Conservation (phyloP, 1,284 basidiomycete species). For the Testicularia cyperi region DNA sequence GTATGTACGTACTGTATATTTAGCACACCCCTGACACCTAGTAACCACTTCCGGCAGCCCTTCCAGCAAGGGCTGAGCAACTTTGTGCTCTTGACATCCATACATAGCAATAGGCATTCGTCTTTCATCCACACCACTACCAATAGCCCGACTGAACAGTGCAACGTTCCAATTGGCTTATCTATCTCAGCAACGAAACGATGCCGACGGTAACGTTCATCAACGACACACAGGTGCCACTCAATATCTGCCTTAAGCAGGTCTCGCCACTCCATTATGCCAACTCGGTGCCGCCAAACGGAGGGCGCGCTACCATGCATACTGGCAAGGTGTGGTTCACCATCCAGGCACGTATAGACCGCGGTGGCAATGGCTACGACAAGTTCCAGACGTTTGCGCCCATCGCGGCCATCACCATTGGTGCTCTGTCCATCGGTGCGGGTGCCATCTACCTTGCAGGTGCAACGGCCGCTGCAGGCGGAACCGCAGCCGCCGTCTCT, state of each 20-base stretch:
- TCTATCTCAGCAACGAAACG: too few relatives aligned
- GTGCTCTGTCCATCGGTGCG: conserved; percentile 35
- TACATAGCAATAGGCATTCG: too few relatives aligned
- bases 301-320: conserved; percentile 29
- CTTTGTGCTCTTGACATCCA: too few relatives aligned
- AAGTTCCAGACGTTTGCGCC: conserved; percentile 45
- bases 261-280: conserved; percentile 49
- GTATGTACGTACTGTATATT: too few relatives aligned
- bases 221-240: conserved; percentile 49
- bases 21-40: too few relatives aligned
- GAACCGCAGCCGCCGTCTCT: conserved; percentile 30
- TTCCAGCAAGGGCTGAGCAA: too few relatives aligned
- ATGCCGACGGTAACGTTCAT: conserved; percentile 49
- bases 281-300: conserved; percentile 40
- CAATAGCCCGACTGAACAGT: too few relatives aligned
- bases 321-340: conserved; percentile 50
- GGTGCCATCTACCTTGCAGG: conserved; percentile 50
- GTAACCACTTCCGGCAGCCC: too few relatives aligned
- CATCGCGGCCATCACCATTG: conserved; percentile 42
- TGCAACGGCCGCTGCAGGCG: conserved; percentile 37
- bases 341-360: conserved; percentile 44
- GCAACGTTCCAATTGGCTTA: too few relatives aligned
- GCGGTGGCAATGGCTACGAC: conserved; percentile 43
- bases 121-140: too few relatives aligned
- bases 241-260: conserved; percentile 49